These are phyloP conservation scores for Acanthamoeba castellanii DNA, from an alignment of 208 protist species.

Conservation along the genomic window DNA sequence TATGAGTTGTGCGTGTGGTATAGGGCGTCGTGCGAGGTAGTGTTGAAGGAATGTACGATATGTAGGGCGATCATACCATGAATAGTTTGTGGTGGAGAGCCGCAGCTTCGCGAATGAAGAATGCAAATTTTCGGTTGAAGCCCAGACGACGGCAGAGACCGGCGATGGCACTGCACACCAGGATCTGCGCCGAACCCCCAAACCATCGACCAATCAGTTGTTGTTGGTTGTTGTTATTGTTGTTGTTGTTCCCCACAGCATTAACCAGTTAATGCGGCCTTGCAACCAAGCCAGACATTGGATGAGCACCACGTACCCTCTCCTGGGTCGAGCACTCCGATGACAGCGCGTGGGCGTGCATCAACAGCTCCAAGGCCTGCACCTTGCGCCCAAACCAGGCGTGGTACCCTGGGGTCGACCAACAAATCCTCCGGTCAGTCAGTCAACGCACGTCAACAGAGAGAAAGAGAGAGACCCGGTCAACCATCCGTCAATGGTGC, in stretches of 20 bases:
- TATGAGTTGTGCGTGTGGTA: no score
- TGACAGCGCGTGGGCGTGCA: slow-evolving; percentile 24
- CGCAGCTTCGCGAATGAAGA: slow-evolving; percentile 50
- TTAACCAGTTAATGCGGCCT: background rate
- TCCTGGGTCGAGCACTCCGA: slow-evolving; percentile 44
- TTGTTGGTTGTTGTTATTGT: no score
- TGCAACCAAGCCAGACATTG: no score
- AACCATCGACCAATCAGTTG: no score
- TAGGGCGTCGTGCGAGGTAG: no score
- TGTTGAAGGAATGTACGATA: background rate
- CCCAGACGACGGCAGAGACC: slow-evolving; percentile 24
- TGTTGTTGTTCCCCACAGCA: no score
- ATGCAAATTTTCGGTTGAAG: slow-evolving; percentile 47
- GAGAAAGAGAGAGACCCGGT: background rate
- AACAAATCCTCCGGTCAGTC: background rate
- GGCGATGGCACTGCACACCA: slow-evolving; percentile 56
- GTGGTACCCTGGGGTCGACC: background rate
- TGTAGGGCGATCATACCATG: background rate
- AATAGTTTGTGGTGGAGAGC: slow-evolving; percentile 64
- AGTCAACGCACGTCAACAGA: background rate
- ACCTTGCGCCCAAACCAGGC: slow-evolving; percentile 24
- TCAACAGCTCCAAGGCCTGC: slow-evolving; percentile 44
- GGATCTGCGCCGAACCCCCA: background rate
- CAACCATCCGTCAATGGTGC: no score
- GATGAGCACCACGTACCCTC: background rate